Conservation (phyloP, 2,329 filamentous ascomycete genomes). For the Scytalidium lignicola region DNA sequence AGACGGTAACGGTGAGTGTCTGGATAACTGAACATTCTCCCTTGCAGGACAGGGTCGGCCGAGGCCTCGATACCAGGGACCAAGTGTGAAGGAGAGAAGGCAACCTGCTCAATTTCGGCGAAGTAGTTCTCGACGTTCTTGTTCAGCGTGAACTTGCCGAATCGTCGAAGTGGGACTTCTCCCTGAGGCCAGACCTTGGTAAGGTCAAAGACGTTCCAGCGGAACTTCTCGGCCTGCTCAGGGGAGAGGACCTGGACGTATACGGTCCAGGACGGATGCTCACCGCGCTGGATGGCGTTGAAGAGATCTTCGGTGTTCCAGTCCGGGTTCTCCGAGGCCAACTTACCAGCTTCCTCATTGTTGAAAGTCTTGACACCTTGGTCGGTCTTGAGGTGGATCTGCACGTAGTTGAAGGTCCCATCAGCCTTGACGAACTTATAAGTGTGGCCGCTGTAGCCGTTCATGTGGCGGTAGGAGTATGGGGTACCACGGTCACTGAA, state of each 20-base stretch:
- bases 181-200: slow-evolving; percentile 65
- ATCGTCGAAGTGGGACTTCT: slow-evolving; percentile 54
- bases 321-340: slow-evolving; percentile 55
- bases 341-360: slow-evolving; percentile 48
- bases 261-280: slow-evolving; percentile 58
- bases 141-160: slow-evolving; percentile 61
- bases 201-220: slow-evolving; percentile 62
- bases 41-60: slow-evolving; percentile 65
- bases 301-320: slow-evolving; percentile 60
- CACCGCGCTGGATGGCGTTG: slow-evolving; percentile 54
- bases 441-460: slow-evolving; percentile 63
- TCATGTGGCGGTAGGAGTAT: slow-evolving; percentile 61
- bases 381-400: slow-evolving; percentile 59
- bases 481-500: slow-evolving; percentile 64
- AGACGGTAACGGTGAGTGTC: slow-evolving; percentile 57
- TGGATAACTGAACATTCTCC: slow-evolving; percentile 65
- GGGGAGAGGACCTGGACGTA: slow-evolving; percentile 60
- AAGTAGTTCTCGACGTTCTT: slow-evolving; percentile 59
- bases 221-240: slow-evolving; percentile 54
- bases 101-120: slow-evolving; percentile 63
- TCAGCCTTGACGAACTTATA: slow-evolving; percentile 63
- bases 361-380: slow-evolving; percentile 57
- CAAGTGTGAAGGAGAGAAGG: slow-evolving; percentile 64
- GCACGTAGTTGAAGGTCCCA: slow-evolving; percentile 60
- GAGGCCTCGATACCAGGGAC: slow-evolving; percentile 64